A percentile compares a stretch with the other conserved stretches of the same genome.
phyloP scores from a whole-genome alignment of 2,329 filamentous ascomycete species.

The Ceratocystis alfenasii region DNA sequence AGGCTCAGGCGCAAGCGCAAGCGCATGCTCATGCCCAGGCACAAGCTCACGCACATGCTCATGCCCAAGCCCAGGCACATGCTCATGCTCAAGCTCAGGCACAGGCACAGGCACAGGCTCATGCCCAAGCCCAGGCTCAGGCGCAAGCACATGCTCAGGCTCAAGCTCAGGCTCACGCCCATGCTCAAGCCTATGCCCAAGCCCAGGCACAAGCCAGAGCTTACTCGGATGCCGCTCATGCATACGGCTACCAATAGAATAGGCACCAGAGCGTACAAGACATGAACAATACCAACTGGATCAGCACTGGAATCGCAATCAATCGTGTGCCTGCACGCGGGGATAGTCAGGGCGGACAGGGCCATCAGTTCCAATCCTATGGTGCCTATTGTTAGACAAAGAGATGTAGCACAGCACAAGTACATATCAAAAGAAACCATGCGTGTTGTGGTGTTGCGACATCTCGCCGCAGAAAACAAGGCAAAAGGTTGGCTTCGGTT shows the following conservation, averaged over 20 bases:
- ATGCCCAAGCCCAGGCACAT: constrained; percentile 8
- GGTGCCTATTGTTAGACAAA: background rate
- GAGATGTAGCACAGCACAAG: background rate
- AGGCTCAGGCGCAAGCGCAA: constrained; percentile 19
- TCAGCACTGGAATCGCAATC: background rate
- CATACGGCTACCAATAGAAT: constrained; percentile 18
- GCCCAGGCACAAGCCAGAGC: constrained; percentile 18
- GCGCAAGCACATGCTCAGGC: constrained; percentile 20
- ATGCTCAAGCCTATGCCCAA: constrained; percentile 12
- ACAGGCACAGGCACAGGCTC: background rate
- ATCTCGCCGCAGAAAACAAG: background rate
- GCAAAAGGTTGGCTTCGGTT: background rate
- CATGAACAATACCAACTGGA: background rate
- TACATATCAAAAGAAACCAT: background rate
- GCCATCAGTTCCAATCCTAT: background rate
- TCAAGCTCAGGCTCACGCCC: constrained; percentile 17
- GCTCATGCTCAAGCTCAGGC: constrained; percentile 13
- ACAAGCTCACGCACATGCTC: constrained; percentile 1
- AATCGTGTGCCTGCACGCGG: background rate
- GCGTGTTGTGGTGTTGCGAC: background rate
- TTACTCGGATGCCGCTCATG: constrained; percentile 15
- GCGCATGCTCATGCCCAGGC: constrained; percentile 14
- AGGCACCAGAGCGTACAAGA: constrained; percentile 4
- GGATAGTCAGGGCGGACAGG: background rate
- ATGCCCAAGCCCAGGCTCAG: constrained; percentile 2